These are phyloP conservation scores for Phialophora chinensis DNA, from an alignment of 2,329 filamentous ascomycete species.

Conservation along the genomic window DNA sequence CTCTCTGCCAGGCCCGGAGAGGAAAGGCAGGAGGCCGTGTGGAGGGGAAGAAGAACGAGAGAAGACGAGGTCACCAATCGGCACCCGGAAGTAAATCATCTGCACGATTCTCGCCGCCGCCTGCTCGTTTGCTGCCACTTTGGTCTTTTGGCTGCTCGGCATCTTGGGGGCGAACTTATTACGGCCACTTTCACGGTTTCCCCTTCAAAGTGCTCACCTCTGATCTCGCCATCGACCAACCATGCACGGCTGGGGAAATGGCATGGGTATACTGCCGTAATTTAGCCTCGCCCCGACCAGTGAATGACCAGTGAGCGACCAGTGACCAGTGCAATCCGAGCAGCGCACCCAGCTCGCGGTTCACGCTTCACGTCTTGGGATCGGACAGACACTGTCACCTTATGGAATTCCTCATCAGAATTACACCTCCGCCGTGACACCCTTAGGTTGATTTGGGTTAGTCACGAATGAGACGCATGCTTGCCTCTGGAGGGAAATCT, in stretches of 20 bases:
- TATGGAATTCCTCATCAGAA: neutral
- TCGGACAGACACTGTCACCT: neutral
- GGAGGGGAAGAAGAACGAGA: conserved; percentile 19
- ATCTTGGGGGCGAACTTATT: conserved; percentile 21
- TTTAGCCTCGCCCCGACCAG: conserved; percentile 16
- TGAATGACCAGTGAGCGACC: neutral
- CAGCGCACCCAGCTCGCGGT: neutral
- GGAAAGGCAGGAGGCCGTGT: neutral
- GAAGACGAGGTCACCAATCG: conserved; percentile 15
- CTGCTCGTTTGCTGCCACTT: conserved; percentile 1
- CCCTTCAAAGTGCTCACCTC: conserved; percentile 18
- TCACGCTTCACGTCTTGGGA: neutral
- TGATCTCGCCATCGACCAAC: conserved; percentile 23
- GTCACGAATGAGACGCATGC: neutral
- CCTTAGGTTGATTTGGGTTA: neutral
- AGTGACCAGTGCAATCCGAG: neutral
- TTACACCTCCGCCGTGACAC: neutral
- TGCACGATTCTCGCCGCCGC: conserved; percentile 12
- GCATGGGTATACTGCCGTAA: conserved; percentile 18
- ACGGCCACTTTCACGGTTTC: conserved; percentile 8
- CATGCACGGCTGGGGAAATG: conserved; percentile 5
- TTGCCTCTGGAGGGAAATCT: neutral
- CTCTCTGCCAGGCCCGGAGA: neutral
- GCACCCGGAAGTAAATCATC: neutral
- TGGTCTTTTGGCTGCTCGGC: conserved; percentile 11